Evolutionary conservation across 768 basidiomycete species (phyloP), one percentile per base, ranked within the genome.

Genomic region (Galerina sulciceps): DNA sequence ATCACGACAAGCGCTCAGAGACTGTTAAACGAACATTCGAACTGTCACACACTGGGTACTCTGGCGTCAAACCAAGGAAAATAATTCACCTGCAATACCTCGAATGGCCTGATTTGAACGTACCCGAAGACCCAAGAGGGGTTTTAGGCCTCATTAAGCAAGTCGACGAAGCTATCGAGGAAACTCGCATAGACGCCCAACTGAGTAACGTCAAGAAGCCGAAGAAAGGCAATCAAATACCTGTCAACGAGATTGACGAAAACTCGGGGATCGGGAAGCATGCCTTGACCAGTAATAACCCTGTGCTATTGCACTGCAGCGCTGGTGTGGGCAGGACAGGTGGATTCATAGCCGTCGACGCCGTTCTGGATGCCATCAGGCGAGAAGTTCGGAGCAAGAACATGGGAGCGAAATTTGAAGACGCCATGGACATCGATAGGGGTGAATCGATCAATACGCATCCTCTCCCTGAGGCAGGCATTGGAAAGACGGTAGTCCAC

Each of bases 301-400:
- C 92, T 0, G 83, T 94, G 26, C 69, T 96, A 46, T 72, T 96
- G 62, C 94, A 96, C 70, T 96, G 96, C 69, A 95, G 93, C 31
- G 96, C 96, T 0, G 96, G 96, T 17, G 94, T 97, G 6, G 96
- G 96, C 0, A 83, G 96, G 41, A 98, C 96, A 0, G 96, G 96
- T 18, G 92, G 91, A 22, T 98, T 93, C 71, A 94, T 98, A 67
- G 87, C 92, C 8, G 85, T 96, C 1, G 93, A 94, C 69, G 88
- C 93, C 8, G 79, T 93, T n/a, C 76, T 96, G 53, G 91, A 93
- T 68, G 89, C 85, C 4, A 75, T 94, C 3, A 76, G 84, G 65
- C 71, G 80, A 50, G 90, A 94, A 73, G 65, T 89, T 67, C 71
- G 70, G 61, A 61, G 64, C 42, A 55, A 64, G 61, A 53, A 53